phyloP scores from a whole-genome alignment of 2,329 filamentous ascomycete species.

The Talaromyces pinophilus region DNA sequence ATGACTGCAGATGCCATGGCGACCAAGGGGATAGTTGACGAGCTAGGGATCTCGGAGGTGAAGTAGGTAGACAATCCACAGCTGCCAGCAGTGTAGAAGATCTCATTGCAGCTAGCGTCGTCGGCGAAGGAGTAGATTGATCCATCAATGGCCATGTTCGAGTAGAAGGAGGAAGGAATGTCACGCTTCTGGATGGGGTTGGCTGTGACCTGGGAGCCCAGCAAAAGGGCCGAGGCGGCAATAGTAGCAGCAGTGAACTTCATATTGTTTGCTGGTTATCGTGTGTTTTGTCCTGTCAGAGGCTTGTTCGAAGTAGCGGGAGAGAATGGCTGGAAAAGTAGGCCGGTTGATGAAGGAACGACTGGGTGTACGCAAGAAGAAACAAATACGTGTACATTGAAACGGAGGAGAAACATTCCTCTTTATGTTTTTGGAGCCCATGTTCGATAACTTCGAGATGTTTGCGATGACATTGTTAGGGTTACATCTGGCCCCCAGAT shows the following conservation, averaged over 20 bases:
- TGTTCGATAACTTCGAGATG: not conserved
- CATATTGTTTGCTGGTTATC: slow-evolving; percentile 11
- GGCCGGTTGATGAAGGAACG: not conserved
- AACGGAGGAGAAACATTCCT: no score
- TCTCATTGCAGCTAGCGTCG: slow-evolving; percentile 17
- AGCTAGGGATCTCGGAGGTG: slow-evolving; percentile 17
- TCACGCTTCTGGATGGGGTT: slow-evolving; percentile 19
- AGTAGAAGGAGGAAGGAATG: slow-evolving; percentile 20
- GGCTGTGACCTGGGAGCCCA: slow-evolving; percentile 8
- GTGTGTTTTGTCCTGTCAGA: not conserved
- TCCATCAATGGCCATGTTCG: slow-evolving; percentile 14
- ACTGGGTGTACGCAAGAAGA: not conserved
- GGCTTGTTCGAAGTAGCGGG: not conserved
- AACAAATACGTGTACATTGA: not conserved
- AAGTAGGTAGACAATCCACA: slow-evolving; percentile 23
- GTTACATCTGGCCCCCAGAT: slow-evolving; percentile 22
- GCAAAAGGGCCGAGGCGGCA: slow-evolving; percentile 11
- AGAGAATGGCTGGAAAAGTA: not conserved
- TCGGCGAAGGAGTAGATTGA: slow-evolving; percentile 18
- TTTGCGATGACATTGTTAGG: slow-evolving; percentile 1
- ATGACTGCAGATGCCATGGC: slow-evolving; percentile 14
- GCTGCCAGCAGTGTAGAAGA: slow-evolving; percentile 18
- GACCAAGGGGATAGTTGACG: slow-evolving; percentile 5
- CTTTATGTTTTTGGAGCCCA: not conserved
- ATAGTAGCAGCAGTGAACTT: slow-evolving; percentile 14